Conservation (phyloP, 2,329 filamentous ascomycete genomes). For the Diaporthe australafricana region DNA sequence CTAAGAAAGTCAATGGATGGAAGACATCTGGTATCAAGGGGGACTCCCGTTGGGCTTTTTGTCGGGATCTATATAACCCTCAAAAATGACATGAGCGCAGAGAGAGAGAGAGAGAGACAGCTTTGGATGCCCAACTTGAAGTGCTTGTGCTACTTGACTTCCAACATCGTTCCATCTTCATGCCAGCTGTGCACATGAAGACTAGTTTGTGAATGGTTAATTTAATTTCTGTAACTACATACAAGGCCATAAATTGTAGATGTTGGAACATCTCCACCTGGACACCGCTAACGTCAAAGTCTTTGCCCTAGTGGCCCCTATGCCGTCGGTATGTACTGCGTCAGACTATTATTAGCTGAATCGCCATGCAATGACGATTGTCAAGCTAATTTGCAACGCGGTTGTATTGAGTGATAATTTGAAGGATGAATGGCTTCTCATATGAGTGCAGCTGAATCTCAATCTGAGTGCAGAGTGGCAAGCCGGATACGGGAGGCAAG, state of each 20-base stretch:
- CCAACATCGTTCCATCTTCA: not conserved
- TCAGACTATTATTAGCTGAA: no score
- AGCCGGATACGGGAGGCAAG: no score
- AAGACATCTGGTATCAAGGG: not conserved
- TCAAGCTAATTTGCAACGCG: no score
- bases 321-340: no score
- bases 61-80: conserved; percentile 1
- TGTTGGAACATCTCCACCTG: no score
- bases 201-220: not conserved
- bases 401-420: no score
- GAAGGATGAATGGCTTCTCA: no score
- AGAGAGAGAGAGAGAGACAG: not conserved
- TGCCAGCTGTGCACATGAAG: not conserved
- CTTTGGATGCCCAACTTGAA: not conserved
- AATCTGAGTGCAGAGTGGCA: no score
- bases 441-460: not conserved
- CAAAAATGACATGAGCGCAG: not conserved
- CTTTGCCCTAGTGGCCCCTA: no score
- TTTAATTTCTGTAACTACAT: not conserved
- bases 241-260: not conserved
- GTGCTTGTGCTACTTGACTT: not conserved
- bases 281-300: no score
- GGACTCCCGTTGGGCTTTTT: conserved; percentile 6
- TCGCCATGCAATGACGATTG: no score
- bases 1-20: not conserved